A percentile compares a stretch with the other conserved stretches of the same genome.
phyloP scores from a whole-genome alignment of 2,329 filamentous ascomycete genomes.

The Cladophialophora psammophila region DNA sequence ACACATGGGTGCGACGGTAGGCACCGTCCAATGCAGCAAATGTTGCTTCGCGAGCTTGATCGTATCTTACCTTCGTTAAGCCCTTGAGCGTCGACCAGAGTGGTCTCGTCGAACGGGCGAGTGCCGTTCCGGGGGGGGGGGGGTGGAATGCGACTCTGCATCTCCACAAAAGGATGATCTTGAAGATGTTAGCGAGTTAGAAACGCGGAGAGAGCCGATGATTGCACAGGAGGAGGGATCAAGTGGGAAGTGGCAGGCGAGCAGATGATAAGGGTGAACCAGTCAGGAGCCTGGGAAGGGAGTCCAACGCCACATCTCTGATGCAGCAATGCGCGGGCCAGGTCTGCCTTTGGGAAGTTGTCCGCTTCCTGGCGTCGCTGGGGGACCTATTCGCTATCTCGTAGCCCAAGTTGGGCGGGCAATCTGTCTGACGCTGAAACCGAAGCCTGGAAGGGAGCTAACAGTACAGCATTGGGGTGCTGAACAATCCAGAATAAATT shows the following conservation, averaged over 20 bases:
- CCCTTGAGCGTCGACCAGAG: background rate
- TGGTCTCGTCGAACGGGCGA: slow-evolving; percentile 15
- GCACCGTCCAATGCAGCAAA: background rate
- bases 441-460: background rate
- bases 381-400: slow-evolving; percentile 1
- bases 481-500: background rate
- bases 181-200: slow-evolving; percentile 25
- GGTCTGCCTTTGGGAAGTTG: slow-evolving; percentile 18
- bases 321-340: slow-evolving; percentile 9
- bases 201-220: slow-evolving; percentile 29
- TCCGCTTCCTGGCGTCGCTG: background rate
- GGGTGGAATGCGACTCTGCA: slow-evolving; percentile 26
- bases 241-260: slow-evolving; percentile 26
- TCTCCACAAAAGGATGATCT: slow-evolving; percentile 23
- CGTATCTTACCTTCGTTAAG: slow-evolving; percentile 14
- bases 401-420: background rate
- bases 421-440: background rate
- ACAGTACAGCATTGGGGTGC: background rate
- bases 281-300: slow-evolving; percentile 12
- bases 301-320: slow-evolving; percentile 3
- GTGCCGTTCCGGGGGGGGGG: slow-evolving; percentile 8
- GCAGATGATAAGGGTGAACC: slow-evolving; percentile 30
- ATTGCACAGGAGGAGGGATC: slow-evolving; percentile 3
- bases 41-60: slow-evolving; percentile 16
- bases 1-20: slow-evolving; percentile 6